Evolutionary conservation across 768 basidiomycete genomes (phyloP), one percentile per base, ranked within the genome.

Genomic region (Porpolomopsis calyptriformis): DNA sequence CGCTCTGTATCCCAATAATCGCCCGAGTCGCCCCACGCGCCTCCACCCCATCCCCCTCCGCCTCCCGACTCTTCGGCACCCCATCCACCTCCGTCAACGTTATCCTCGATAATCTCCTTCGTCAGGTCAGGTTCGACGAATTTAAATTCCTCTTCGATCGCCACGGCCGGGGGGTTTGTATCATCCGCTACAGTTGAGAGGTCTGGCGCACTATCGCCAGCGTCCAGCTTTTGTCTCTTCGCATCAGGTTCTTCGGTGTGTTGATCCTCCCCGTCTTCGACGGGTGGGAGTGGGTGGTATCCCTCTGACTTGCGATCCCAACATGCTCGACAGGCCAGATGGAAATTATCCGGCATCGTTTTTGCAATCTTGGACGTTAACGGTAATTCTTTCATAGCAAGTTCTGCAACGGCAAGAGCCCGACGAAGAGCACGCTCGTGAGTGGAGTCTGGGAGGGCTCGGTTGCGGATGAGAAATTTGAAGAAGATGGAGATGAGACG

Each of bases 401-500:
- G 43, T 11, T 66, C 57, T 7, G 64, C 53, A n/a, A 75, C 57
- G 1, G 62, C 64, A 22, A 80, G 49, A 0, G 78, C 73, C 18
- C 63, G 64, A 35, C 66, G 67, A 36, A 82, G 62, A 5, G 61
- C 66, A 1, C 66, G 66, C 46, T 76, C 73, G 51, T 67, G 65
- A 4, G 53, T 49, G 0, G 61, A 47, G 51, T 82, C 80, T 0
- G 68, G 68, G 36, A 85, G 64, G 14, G 75, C 70, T 24, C 66
- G 58, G 51, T 72, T 78, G 18, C 77, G 72, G 12, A 82, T 24
- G n/a, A 85, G 54, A 55, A 76, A 85, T 11, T 70, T 58, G 25
- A 85, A 46, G 59, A 82, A 86, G 56, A 83, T 82, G 1, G 52
- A 60, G 4, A 83, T 37, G 2, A 85, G 63, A 22, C 68, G 72